Conservation (phyloP, 2,329 filamentous ascomycete species). For the Ceratocystis cubensis region DNA sequence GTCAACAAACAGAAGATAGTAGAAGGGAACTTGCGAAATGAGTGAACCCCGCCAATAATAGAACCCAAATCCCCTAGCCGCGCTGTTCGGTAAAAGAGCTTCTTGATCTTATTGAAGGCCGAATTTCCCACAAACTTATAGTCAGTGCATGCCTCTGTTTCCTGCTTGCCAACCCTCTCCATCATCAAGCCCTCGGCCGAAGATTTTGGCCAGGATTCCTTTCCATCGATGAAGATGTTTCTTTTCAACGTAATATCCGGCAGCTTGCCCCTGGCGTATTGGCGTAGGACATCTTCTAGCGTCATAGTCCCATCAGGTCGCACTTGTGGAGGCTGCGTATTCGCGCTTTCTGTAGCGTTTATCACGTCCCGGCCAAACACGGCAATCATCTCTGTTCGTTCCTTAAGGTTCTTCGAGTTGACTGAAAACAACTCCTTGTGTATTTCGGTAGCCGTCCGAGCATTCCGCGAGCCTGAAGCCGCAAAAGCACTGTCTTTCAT, state of each 20-base stretch:
- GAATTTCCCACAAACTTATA: conserved; percentile 68
- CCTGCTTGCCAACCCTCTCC: conserved; percentile 40
- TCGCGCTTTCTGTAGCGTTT: conserved; percentile 40
- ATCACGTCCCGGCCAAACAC: conserved; percentile 47
- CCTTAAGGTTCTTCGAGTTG: conserved; percentile 62
- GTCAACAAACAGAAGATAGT: neutral
- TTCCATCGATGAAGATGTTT: conserved; percentile 76
- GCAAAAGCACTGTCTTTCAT: neutral
- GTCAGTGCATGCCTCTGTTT: conserved; percentile 46
- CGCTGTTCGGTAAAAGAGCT: conserved; percentile 58
- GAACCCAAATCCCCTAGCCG: conserved; percentile 76
- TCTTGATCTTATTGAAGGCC: conserved; percentile 62
- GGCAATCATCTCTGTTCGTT: conserved; percentile 75
- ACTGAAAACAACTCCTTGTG: conserved; percentile 31
- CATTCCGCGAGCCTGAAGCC: neutral
- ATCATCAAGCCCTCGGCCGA: conserved; percentile 74
- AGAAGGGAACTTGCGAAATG: conserved; percentile 28
- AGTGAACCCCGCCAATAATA: conserved; percentile 59
- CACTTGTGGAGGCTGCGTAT: conserved; percentile 31
- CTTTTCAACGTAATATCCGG: conserved; percentile 59
- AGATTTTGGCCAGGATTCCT: conserved; percentile 72
- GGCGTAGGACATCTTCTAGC: conserved; percentile 42
- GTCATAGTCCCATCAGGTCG: conserved; percentile 39
- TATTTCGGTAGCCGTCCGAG: neutral
- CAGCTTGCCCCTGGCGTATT: conserved; percentile 49